Evolutionary conservation across 768 basidiomycete species (phyloP), one percentile per base, ranked within the genome.

Genomic region (Cyclocybe aegerita): DNA sequence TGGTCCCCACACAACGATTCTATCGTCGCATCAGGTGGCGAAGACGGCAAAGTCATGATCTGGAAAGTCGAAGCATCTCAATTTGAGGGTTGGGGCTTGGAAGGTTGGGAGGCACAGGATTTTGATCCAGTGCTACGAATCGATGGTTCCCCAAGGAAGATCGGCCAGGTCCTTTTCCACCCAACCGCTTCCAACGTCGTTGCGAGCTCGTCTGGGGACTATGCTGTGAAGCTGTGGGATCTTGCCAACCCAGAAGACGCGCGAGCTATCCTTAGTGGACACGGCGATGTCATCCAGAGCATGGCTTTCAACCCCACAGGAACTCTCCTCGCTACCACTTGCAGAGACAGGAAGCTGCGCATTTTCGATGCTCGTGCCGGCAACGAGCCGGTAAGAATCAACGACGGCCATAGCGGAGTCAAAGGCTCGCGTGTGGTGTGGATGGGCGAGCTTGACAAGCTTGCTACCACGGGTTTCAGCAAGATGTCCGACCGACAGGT

Each of bases 381-480:
- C 11, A 75, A 79, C 0, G 90, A 91, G n/a, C 78, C 96, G 5
- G 86, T 98, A 32, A 81, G 92, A 43, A 69, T 85, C 29, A 71
- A 82, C 7, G 96, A 98, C 61, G 90, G 93, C 0, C 94, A 98
- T 65, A 83, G 83, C 15, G 97, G 97, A 8, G 86, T 98, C 67
- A 98, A 98, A 70, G 93, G 93, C 3, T 82, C 92, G 3, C 79
- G 96, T 12, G 87, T 93, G 3, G 76, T 79, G 23, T 98, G 92
- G 90, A 83, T 97, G 82, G 96, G 97, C 39, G 89, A 91, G 48
- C 70, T 80, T 43, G 93, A 94, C 66, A 83, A 83, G 55, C 81
- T 98, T 63, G 92, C 88, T 10, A 98, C 96, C 10, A 99, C 96
- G 10, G 96, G 96, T 0, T 98, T 98, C 70, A 93, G 90, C 70